Evolutionary conservation across 768 basidiomycete genomes (phyloP).

Genomic region (Rhizopogon vesiculosus): DNA sequence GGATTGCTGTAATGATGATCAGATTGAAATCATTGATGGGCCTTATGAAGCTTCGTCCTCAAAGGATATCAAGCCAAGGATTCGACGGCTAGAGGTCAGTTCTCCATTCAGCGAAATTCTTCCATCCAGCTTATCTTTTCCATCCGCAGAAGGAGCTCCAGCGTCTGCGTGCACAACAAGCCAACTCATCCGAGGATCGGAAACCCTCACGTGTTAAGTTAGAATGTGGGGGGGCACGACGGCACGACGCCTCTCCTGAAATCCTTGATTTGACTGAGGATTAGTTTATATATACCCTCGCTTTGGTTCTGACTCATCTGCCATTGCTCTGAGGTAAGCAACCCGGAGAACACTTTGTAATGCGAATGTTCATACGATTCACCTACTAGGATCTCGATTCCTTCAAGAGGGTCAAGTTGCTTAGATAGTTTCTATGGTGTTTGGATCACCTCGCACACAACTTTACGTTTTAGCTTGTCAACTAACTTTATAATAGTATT

Average conservation of each 20-base stretch:
- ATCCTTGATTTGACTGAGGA: background rate
- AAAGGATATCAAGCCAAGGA: too few species aligned
- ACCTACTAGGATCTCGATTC: background rate
- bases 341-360: background rate
- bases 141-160: constrained; percentile 8
- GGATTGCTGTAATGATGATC: background rate
- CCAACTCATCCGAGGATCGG: constrained; percentile 1
- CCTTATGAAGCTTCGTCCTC: background rate
- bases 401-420: background rate
- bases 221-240: background rate
- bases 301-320: too few species aligned
- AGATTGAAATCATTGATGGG: background rate
- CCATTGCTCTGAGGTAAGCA: background rate
- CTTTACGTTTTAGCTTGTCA: too few species aligned
- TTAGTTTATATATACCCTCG: background rate
- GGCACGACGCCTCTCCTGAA: background rate
- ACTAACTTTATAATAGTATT: too few species aligned
- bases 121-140: background rate
- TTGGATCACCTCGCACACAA: too few species aligned
- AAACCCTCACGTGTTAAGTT: constrained; percentile 15
- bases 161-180: constrained; percentile 8
- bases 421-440: background rate
- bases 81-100: too few species aligned
- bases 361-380: background rate
- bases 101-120: background rate